Conservation (phyloP, 1,284 basidiomycete species). For the Tilletia setariae region DNA sequence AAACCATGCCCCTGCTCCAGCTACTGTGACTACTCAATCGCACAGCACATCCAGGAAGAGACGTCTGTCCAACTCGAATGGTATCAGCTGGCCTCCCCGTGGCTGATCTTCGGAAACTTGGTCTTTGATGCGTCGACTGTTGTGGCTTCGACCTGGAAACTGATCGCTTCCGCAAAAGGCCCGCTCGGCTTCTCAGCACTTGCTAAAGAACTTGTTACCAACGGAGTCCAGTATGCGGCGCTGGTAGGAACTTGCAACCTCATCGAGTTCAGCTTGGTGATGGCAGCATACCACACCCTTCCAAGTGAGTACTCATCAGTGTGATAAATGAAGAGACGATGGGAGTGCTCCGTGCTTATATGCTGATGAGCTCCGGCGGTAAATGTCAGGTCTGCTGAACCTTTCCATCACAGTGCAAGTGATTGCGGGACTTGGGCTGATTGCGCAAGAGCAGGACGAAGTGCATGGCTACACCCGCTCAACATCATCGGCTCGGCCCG, state of each 20-base stretch:
- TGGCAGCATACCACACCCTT: not conserved
- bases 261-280: slow-evolving; percentile 1
- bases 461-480: slow-evolving; percentile 13
- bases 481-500: too few relatives aligned
- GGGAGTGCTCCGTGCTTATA: not conserved
- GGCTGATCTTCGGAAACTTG: slow-evolving; percentile 6
- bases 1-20: not conserved
- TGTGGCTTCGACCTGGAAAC: slow-evolving; percentile 5
- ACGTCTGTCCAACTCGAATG: not conserved
- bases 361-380: not conserved
- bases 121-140: not conserved
- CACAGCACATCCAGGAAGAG: not conserved
- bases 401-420: slow-evolving; percentile 12
- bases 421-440: slow-evolving; percentile 6
- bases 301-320: not conserved
- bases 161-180: not conserved
- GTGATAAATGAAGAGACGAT: too few relatives aligned
- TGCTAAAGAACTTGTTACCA: not conserved
- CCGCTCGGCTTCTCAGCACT: slow-evolving; percentile 10
- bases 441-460: slow-evolving; percentile 7
- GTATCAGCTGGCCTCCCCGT: slow-evolving; percentile 11
- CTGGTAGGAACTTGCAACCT: slow-evolving; percentile 3
- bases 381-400: slow-evolving; percentile 1
- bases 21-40: not conserved
- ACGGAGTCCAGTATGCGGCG: slow-evolving; percentile 4